Evolutionary conservation across 148 eudicot genomes (phyloP), one percentile per base, ranked within the genome.

Genomic region (Limonium bicolor): DNA sequence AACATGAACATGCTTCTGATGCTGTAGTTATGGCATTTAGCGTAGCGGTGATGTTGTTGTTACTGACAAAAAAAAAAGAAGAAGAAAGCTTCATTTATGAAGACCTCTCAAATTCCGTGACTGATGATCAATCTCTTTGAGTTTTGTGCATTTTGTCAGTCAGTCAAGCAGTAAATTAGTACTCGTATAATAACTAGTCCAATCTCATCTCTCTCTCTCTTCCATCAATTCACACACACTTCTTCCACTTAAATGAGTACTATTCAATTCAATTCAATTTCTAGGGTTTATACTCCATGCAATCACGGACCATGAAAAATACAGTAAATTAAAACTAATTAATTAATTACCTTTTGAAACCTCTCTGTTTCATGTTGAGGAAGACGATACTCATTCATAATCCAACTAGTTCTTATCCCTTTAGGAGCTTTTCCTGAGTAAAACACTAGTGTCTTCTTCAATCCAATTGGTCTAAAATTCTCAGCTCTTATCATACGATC

Each of bases 281-380:
- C 6, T 10, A n/a, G n/a, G 30, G 25, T 22, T 6, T 22, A 11
- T 4, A 9, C 18, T 5, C 18, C 4, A 20, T 28, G 26, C 25
- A 20, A 40, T 24, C 41, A 36, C 14, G 41, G 46, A 15, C n/a
- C 27, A 46, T 33, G 31, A 21, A 40, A 36, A 35, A 30, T 8
- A 26, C 18, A 26, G 15, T n/a, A 20, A 46, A 11, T 20, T 8
- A 5, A 5, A 0, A 6, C 16, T 23, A 20, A 8, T 0, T 2
- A 34, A 35, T 33, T 23, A 5, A 0, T 12, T 17, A 80, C 97
- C 97, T 88, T 88, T 41, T 83, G 92, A 21, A 74, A 72, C 12
- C 86, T 82, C 46, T 84, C 79, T 14, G 86, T 80, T 36, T 83
- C 94, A 34, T 74, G 77, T 1, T 74, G 86, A 0, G 86, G 86